Conservation (phyloP, 192 early-diverging fungal species). For the Radiomyces spectabilis region DNA sequence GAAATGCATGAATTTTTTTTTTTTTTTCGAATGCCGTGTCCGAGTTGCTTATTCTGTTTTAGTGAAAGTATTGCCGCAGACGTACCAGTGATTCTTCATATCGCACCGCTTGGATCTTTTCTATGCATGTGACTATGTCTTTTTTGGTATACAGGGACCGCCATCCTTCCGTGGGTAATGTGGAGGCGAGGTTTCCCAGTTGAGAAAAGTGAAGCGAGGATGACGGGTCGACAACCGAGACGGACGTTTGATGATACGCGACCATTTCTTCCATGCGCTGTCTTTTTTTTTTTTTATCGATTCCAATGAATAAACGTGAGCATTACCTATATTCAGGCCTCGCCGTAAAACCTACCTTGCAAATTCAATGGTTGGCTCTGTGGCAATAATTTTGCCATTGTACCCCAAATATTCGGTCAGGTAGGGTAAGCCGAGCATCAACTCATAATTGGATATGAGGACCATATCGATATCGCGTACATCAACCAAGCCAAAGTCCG, state of each 20-base stretch:
- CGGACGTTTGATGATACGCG: conserved; percentile 32
- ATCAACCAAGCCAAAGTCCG: conserved; percentile 51
- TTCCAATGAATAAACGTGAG: too few species aligned
- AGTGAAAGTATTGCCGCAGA: too few species aligned
- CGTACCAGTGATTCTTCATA: conserved; percentile 47
- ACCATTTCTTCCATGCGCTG: conserved; percentile 60
- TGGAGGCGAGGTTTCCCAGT: background rate
- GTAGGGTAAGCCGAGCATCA: conserved; percentile 73
- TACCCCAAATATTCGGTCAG: conserved; percentile 79
- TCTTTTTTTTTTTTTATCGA: conserved; percentile 9
- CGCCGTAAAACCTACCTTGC: too few species aligned
- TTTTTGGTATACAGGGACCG: conserved; percentile 44
- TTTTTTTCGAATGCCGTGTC: background rate
- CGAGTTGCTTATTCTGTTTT: too few species aligned
- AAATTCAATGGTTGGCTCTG: conserved; percentile 75
- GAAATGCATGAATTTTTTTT: background rate
- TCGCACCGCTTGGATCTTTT: conserved; percentile 51
- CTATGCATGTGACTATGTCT: conserved; percentile 50
- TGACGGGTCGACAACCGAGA: background rate
- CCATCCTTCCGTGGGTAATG: conserved; percentile 14
- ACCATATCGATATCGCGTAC: conserved; percentile 67
- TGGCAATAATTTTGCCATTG: conserved; percentile 67
- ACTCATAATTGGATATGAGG: conserved; percentile 65
- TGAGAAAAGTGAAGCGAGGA: conserved; percentile 5
- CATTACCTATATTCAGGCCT: too few species aligned